Evolutionary conservation across 805 yeast genomes (phyloP), one percentile per base, ranked within the genome.

Genomic region (Candida krabiensis): DNA sequence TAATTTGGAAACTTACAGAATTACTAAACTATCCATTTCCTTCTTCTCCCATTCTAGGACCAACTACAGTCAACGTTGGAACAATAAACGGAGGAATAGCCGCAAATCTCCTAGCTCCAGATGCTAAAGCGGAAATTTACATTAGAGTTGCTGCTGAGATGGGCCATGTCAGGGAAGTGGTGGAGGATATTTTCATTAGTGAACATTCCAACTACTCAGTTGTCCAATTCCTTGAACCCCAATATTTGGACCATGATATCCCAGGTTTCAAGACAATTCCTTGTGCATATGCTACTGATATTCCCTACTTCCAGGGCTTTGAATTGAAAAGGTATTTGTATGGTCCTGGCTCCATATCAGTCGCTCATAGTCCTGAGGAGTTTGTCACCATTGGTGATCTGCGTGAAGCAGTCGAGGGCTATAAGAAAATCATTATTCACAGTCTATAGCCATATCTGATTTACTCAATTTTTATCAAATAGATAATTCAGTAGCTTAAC

Each of bases 271-370:
- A 78, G 2, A 52, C 63, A 6, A 35, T 43, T 22, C 40, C 47
- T 5, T 44, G 49, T 26, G 34, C 52, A 4, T 52, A 52, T 32
- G 44, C 45, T 8, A 52, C 57, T 1, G 78, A 73, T 46, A 62
- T 72, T 30, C 75, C 76, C 7, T 58, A 66, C 35, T 42, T 42
- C 37, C 24, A 35, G 18, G 32, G 28, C 2, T 12, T 17, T 6
- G 32, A 41, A 67, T 26, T 54, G 31, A 61, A 59, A 37, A 59
- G 71, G 44, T 77, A 73, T 51, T 58, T 79, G 9, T 79, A 75
- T 46, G 85, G 84, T 0, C 82, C 84, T 2, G 85, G 85, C 1
- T 56, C 76, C 2, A 76, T 77, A 28, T 65, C 60, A 23, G 75
- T 71, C 15, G 83, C 83, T 1, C 83, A 77, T 46, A 67, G 42